A percentile compares a stretch with the other conserved stretches of the same genome.
Evolutionary conservation across 2,329 filamentous ascomycete genomes (phyloP).

Genomic region (Calonectria ilicicola): DNA sequence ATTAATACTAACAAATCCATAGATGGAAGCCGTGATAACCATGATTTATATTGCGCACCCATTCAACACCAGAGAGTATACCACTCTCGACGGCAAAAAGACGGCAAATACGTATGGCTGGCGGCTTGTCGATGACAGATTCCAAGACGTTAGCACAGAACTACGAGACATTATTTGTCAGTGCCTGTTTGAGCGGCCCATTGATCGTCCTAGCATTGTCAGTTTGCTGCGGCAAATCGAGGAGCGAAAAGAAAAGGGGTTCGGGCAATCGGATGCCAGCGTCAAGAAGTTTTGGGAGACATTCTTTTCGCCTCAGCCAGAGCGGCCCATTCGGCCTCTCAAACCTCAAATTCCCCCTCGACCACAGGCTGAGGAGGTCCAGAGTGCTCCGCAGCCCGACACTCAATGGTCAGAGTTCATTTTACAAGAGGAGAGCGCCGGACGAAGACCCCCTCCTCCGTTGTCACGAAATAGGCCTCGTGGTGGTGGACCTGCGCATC

Average conservation of each 20-base stretch:
- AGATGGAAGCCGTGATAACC: conserved; percentile 47
- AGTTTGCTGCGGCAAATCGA: conserved; percentile 33
- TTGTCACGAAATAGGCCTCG: not conserved
- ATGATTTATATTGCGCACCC: conserved; percentile 24
- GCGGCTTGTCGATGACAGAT: conserved; percentile 24
- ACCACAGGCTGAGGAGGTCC: not conserved
- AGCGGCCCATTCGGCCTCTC: not conserved
- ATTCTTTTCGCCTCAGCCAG: conserved; percentile 17
- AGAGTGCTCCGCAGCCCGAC: not conserved
- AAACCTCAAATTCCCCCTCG: not conserved
- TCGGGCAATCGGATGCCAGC: conserved; percentile 28
- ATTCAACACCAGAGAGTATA: conserved; percentile 18
- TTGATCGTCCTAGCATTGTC: conserved; percentile 40
- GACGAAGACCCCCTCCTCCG: not conserved
- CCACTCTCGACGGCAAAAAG: not conserved
- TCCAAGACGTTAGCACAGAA: conserved; percentile 31
- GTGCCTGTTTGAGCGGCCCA: conserved; percentile 43
- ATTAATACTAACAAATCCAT: conserved; percentile 12
- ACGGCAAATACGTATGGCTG: conserved; percentile 37
- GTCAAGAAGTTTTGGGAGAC: conserved; percentile 34
- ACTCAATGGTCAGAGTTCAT: not conserved
- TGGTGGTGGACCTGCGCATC: not conserved
- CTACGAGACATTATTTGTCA: conserved; percentile 37
- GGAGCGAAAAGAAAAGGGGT: conserved; percentile 33
- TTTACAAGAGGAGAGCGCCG: not conserved